Evolutionary conservation across 495 filamentous ascomycete genomes (phyloP).

Genomic region (Aspergillus nanangensis): DNA sequence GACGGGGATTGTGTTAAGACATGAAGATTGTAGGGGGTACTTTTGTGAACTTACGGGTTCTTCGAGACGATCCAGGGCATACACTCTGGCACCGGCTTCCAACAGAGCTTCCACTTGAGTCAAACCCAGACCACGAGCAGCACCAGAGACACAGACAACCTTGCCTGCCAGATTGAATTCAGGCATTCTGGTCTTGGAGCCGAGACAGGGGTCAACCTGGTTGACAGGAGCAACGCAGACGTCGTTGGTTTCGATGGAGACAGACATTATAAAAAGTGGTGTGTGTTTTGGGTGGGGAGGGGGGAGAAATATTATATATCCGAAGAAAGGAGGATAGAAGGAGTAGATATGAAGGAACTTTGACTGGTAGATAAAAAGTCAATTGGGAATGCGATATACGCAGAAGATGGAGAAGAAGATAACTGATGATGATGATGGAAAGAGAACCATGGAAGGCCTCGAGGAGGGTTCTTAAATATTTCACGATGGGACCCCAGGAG

Average conservation of each 20-base stretch:
- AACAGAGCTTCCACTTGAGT: slow-evolving; percentile 76
- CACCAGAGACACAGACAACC: slow-evolving; percentile 75
- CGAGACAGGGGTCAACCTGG: slow-evolving; percentile 22
- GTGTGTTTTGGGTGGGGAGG: too few relatives aligned
- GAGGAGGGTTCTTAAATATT: slow-evolving; percentile 10
- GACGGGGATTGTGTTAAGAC: slow-evolving; percentile 4
- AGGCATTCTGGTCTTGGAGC: slow-evolving; percentile 49
- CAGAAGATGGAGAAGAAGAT: not conserved
- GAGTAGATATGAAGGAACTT: too few relatives aligned
- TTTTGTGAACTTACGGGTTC: slow-evolving; percentile 32
- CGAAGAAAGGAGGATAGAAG: too few relatives aligned
- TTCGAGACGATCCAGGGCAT: slow-evolving; percentile 42
- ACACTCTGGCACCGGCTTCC: slow-evolving; percentile 68
- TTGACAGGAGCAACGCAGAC: slow-evolving; percentile 19
- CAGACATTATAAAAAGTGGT: slow-evolving; percentile 27
- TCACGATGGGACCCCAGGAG: not conserved
- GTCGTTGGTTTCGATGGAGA: slow-evolving; percentile 35
- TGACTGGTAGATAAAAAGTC: too few relatives aligned
- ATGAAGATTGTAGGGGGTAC: not conserved
- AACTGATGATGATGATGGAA: slow-evolving; percentile 8
- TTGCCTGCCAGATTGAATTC: slow-evolving; percentile 78
- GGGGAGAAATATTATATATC: too few relatives aligned
- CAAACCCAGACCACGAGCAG: slow-evolving; percentile 72
- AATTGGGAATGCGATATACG: not conserved
- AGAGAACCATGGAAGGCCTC: not conserved